Evolutionary conservation across 768 basidiomycete species (phyloP).

Genomic region (Xerocomellus amylosporus): DNA sequence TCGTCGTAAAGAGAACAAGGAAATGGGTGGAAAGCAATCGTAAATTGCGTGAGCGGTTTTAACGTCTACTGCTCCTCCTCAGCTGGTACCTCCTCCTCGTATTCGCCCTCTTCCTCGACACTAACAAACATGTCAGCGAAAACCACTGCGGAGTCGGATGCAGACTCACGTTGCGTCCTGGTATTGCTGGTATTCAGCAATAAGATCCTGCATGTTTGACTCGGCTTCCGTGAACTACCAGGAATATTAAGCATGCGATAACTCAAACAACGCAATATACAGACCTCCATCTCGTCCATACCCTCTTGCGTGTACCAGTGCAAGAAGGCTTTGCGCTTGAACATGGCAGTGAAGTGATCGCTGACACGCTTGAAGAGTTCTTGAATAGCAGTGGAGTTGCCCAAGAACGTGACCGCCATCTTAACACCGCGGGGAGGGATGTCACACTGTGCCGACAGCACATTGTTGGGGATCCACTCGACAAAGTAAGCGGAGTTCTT

Average conservation of each 20-base stretch:
- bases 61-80: constrained; percentile 56
- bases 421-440: constrained; percentile 93
- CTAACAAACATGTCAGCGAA: constrained; percentile 39
- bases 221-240: constrained; percentile 92
- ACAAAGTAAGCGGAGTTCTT: constrained; percentile 99
- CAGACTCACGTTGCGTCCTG: constrained; percentile 87
- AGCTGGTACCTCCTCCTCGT: constrained; percentile 69
- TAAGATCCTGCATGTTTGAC: constrained; percentile 98
- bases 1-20: constrained; percentile 27
- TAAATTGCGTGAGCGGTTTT: constrained; percentile 22
- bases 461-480: constrained; percentile 99
- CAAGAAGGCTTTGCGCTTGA: constrained; percentile 97
- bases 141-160: not conserved
- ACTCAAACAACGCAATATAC: constrained; percentile 11
- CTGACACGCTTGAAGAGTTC: constrained; percentile 98
- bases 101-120: constrained; percentile 84
- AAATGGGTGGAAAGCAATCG: constrained; percentile 15
- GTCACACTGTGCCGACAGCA: constrained; percentile 96
- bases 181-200: constrained; percentile 97
- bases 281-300: constrained; percentile 96
- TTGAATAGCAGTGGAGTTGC: constrained; percentile 96
- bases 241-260: not conserved
- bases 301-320: constrained; percentile 99
- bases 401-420: constrained; percentile 97
- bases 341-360: constrained; percentile 99